These are phyloP conservation scores for Fusarium sp. DNA, from an alignment of 2,329 filamentous ascomycete species.

Conservation along the genomic window DNA sequence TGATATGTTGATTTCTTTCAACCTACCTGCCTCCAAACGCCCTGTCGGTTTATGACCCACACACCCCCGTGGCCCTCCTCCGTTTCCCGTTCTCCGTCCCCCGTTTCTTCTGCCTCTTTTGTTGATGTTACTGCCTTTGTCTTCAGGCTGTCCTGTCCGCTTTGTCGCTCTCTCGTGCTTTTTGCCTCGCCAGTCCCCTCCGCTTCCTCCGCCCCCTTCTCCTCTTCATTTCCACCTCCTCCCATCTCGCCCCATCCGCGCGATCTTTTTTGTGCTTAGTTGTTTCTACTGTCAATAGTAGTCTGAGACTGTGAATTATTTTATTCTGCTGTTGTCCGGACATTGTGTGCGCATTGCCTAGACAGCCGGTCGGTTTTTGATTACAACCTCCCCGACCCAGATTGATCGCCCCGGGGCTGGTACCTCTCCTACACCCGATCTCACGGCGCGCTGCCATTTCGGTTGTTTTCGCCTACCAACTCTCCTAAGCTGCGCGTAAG, in stretches of 20 bases:
- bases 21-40: not conserved
- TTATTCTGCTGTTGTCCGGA: conserved; percentile 3
- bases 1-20: not conserved
- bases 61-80: conserved; percentile 36
- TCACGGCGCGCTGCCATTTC: conserved; percentile 32
- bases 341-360: conserved; percentile 21
- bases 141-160: conserved; percentile 32
- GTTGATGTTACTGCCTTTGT: conserved; percentile 30
- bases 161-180: conserved; percentile 24
- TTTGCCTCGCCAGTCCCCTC: conserved; percentile 29
- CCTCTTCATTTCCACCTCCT: conserved; percentile 21
- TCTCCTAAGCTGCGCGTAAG: conserved; percentile 19
- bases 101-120: conserved; percentile 29
- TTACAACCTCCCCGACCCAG: conserved; percentile 19
- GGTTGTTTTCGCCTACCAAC: conserved; percentile 26
- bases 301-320: not conserved
- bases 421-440: conserved; percentile 27
- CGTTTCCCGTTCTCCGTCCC: conserved; percentile 36
- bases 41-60: conserved; percentile 35
- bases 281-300: not conserved
- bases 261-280: not conserved
- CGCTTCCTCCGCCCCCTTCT: conserved; percentile 21
- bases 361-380: conserved; percentile 16
- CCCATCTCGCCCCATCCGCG: conserved; percentile 12
- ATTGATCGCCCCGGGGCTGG: conserved; percentile 23